phyloP scores from a whole-genome alignment of 805 yeast species.

The Yamadazyma laniorum region DNA sequence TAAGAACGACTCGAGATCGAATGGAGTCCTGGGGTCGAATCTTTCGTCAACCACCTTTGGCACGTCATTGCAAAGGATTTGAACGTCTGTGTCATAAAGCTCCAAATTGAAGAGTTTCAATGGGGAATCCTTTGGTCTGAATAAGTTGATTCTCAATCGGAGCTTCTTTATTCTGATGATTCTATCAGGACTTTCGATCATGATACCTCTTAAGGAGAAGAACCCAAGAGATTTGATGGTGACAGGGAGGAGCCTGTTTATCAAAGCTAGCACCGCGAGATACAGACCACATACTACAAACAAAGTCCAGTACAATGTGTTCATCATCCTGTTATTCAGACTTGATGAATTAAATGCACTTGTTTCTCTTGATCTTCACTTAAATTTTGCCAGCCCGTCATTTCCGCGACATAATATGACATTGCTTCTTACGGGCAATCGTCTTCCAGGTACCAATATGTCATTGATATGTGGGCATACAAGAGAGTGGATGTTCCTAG shows the following conservation, averaged over 20 bases:
- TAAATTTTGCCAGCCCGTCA: not conserved
- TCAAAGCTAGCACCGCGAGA: slow-evolving; percentile 15
- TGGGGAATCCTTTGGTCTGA: slow-evolving; percentile 21
- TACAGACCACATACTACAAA: slow-evolving; percentile 14
- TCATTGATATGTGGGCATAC: too few species aligned
- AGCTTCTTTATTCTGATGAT: slow-evolving; percentile 19
- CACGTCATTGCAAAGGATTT: not conserved
- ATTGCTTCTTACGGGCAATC: too few species aligned
- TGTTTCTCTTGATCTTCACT: too few species aligned
- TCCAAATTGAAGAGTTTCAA: slow-evolving; percentile 29
- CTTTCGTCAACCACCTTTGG: not conserved
- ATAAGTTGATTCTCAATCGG: slow-evolving; percentile 22
- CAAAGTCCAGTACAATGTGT: not conserved
- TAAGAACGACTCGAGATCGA: slow-evolving; percentile 10
- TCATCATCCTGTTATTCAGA: not conserved
- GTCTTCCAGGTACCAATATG: not conserved
- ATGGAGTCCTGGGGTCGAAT: not conserved
- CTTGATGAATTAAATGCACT: too few species aligned
- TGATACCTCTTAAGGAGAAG: slow-evolving; percentile 26
- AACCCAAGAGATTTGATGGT: slow-evolving; percentile 30
- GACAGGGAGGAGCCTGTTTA: slow-evolving; percentile 29
- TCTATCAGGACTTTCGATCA: slow-evolving; percentile 17
- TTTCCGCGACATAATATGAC: not conserved
- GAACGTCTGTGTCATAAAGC: slow-evolving; percentile 17
- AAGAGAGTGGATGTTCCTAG: too few species aligned